These are phyloP conservation scores for Bryoglossum gracile DNA, from an alignment of 495 filamentous ascomycete species.

Conservation along the genomic window DNA sequence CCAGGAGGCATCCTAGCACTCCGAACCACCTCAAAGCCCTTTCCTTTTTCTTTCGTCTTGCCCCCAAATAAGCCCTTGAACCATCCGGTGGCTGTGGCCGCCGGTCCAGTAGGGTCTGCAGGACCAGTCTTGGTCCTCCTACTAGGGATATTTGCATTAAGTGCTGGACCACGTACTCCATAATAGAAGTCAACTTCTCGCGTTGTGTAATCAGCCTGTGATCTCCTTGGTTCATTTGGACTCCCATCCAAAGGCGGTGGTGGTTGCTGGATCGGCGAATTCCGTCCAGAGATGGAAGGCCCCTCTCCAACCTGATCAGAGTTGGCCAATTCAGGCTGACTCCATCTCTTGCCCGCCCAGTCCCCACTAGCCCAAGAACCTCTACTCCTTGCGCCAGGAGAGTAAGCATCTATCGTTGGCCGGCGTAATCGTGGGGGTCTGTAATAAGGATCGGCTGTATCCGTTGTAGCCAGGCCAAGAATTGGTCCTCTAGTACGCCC, in stretches of 20 bases:
- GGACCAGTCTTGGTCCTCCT: slow-evolving; percentile 87
- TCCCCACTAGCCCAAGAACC: slow-evolving; percentile 47
- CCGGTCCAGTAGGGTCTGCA: slow-evolving; percentile 86
- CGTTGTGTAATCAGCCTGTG: slow-evolving; percentile 76
- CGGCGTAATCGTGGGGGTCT: slow-evolving; percentile 23
- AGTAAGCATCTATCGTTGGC: slow-evolving; percentile 21
- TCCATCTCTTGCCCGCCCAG: slow-evolving; percentile 40
- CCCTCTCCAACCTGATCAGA: slow-evolving; percentile 37
- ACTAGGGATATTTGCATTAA: slow-evolving; percentile 69
- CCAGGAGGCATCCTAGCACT: slow-evolving; percentile 64
- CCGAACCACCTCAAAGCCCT: slow-evolving; percentile 93
- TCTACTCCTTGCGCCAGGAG: slow-evolving; percentile 35
- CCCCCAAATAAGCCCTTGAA: slow-evolving; percentile 70
- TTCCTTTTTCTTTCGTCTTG: slow-evolving; percentile 81
- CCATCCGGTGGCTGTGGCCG: slow-evolving; percentile 83
- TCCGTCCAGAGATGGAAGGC: slow-evolving; percentile 41
- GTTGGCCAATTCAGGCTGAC: slow-evolving; percentile 29
- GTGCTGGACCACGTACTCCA: slow-evolving; percentile 79
- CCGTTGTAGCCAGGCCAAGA: slow-evolving; percentile 11
- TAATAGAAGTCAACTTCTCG: slow-evolving; percentile 96
- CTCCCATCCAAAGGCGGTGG: slow-evolving; percentile 13
- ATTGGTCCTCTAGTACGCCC: slow-evolving; percentile 20
- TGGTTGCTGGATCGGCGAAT: slow-evolving; percentile 43
- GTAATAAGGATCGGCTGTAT: slow-evolving; percentile 31
- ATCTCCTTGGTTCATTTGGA: slow-evolving; percentile 27